Conservation (phyloP, 441 rosid genomes). For the Adansonia madagascariensis region DNA sequence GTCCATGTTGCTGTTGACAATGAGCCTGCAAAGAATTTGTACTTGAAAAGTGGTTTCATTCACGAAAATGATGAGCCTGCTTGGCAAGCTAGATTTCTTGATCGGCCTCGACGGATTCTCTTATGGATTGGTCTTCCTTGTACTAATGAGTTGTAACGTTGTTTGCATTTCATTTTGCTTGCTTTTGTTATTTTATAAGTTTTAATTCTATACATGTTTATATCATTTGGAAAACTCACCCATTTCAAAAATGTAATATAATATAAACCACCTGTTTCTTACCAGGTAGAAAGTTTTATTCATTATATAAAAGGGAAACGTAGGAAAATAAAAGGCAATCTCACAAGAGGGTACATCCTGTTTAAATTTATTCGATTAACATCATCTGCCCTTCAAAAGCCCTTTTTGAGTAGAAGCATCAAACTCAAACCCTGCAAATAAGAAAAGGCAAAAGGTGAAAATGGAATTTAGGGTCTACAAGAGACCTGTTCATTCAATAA, state of each 20-base stretch:
- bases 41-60: slow-evolving; percentile 70
- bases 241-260: not conserved
- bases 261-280: not conserved
- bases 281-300: not conserved
- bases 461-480: no score
- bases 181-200: not conserved
- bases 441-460: not conserved
- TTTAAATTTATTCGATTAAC: not conserved
- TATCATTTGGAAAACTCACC: not conserved
- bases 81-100: slow-evolving; percentile 93
- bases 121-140: slow-evolving; percentile 63
- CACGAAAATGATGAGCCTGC: slow-evolving; percentile 82
- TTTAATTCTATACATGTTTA: slow-evolving; percentile 8
- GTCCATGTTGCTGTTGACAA: slow-evolving; percentile 84
- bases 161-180: not conserved
- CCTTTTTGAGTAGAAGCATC: not conserved
- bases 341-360: not conserved
- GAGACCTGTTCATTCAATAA: no score
- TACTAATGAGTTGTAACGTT: slow-evolving; percentile 32
- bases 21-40: slow-evolving; percentile 78
- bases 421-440: not conserved
- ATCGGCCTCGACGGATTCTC: slow-evolving; percentile 71
- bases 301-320: not conserved
- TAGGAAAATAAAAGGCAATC: not conserved
- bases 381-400: not conserved